Percentiles rank a stretch among this genome's conserved stretches.
Conservation (phyloP, 2,329 filamentous ascomycete species). For the Claviceps paspali region DNA sequence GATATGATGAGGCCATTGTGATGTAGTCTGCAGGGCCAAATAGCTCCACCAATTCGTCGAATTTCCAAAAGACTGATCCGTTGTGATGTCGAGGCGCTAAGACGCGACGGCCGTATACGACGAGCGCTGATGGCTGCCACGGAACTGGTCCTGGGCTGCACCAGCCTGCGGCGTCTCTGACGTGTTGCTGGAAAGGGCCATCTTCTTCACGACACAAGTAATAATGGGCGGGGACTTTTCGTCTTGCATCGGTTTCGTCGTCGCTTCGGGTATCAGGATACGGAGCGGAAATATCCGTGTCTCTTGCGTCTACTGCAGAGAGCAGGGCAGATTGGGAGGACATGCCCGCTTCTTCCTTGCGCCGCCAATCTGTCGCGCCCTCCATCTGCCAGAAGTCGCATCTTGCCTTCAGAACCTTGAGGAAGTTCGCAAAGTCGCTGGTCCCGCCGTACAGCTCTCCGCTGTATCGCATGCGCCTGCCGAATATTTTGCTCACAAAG, state of each 20-base stretch:
- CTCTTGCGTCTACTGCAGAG: not conserved
- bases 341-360: constrained; percentile 28
- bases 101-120: constrained; percentile 50
- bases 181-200: constrained; percentile 13
- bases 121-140: constrained; percentile 29
- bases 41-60: constrained; percentile 48
- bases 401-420: constrained; percentile 60
- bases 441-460: constrained; percentile 42
- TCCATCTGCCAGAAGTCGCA: constrained; percentile 82
- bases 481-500: constrained; percentile 33
- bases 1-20: constrained; percentile 62
- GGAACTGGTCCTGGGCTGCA: constrained; percentile 9
- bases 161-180: constrained; percentile 13
- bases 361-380: constrained; percentile 55
- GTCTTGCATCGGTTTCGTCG: not conserved
- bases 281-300: not conserved
- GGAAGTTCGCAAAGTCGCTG: constrained; percentile 61
- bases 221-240: constrained; percentile 17
- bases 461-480: constrained; percentile 18
- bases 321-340: constrained; percentile 1
- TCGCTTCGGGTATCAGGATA: not conserved
- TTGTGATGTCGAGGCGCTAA: constrained; percentile 40
- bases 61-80: constrained; percentile 50
- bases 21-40: constrained; percentile 75
- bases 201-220: constrained; percentile 12